Conservation (phyloP, 2,329 filamentous ascomycete genomes). For the Fusarium torulosum region DNA sequence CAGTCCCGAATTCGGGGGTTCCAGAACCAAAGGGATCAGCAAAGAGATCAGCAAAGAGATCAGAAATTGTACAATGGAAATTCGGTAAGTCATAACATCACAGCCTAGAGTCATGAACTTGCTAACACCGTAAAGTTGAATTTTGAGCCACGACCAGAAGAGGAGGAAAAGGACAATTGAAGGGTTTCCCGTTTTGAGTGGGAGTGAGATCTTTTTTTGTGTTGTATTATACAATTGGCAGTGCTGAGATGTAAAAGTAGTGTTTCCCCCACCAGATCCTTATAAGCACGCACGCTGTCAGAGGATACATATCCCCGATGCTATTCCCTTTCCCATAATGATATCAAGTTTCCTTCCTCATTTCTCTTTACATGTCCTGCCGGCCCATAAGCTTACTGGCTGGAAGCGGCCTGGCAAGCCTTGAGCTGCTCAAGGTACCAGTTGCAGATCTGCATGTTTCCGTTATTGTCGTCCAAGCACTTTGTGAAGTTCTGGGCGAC, state of each 20-base stretch:
- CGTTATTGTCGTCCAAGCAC: constrained; percentile 96
- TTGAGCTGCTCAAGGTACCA: constrained; percentile 99
- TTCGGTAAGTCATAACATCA: constrained; percentile 69
- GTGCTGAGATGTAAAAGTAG: constrained; percentile 45
- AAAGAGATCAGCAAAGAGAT: constrained; percentile 72
- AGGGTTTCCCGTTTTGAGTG: constrained; percentile 41
- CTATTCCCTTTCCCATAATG: constrained; percentile 22
- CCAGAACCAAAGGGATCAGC: constrained; percentile 64
- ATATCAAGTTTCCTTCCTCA: constrained; percentile 20
- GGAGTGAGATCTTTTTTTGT: constrained; percentile 45
- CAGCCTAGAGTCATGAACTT: background rate
- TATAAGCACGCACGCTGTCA: constrained; percentile 43
- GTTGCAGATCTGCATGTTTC: constrained; percentile 94
- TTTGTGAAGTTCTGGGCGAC: constrained; percentile 89
- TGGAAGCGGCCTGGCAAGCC: constrained; percentile 84
- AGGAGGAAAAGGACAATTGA: constrained; percentile 60
- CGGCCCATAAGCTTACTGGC: constrained; percentile 64
- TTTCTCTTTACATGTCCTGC: background rate
- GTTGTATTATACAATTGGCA: constrained; percentile 49
- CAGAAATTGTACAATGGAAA: constrained; percentile 93
- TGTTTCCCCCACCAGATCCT: constrained; percentile 34
- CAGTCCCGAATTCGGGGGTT: constrained; percentile 48
- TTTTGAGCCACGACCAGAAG: constrained; percentile 74
- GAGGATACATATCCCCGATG: constrained; percentile 35
- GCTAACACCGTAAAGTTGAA: constrained; percentile 66